Percentiles rank a stretch among this genome's conserved stretches.
Conservation (phyloP, 306 rosid genomes). For the Oxytropis ochrocephala region DNA sequence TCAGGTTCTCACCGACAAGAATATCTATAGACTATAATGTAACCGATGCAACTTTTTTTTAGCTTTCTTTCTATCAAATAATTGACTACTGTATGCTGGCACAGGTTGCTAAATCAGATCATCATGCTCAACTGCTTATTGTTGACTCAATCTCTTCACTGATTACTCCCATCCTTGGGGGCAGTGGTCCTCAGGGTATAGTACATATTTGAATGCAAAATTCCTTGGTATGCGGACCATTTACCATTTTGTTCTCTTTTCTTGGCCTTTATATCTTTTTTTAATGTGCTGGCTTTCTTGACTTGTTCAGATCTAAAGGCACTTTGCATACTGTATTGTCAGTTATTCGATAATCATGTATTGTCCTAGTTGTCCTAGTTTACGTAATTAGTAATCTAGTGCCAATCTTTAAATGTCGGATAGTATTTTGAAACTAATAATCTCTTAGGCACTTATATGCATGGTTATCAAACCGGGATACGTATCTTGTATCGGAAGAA, state of each 20-base stretch:
- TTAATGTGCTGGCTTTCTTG: slow-evolving; percentile 1
- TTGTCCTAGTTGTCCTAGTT: neutral
- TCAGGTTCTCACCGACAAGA: slow-evolving; percentile 45
- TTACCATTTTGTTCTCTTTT: slow-evolving; percentile 8
- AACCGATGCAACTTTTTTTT: slow-evolving; percentile 3
- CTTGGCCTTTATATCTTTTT: neutral
- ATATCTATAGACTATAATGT: neutral
- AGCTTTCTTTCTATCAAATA: slow-evolving; percentile 15
- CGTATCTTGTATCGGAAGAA: too few relatives aligned
- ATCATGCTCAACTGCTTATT: slow-evolving; percentile 56
- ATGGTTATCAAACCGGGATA: too few relatives aligned
- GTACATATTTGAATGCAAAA: slow-evolving; percentile 18
- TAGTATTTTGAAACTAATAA: neutral
- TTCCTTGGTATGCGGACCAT: slow-evolving; percentile 9
- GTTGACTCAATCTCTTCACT: slow-evolving; percentile 82
- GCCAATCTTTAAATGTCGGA: neutral
- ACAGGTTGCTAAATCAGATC: slow-evolving; percentile 41
- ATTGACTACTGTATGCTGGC: slow-evolving; percentile 21
- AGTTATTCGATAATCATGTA: neutral
- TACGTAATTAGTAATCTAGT: neutral
- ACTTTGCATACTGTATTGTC: neutral
- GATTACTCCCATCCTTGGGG: slow-evolving; percentile 80
- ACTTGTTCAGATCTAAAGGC: neutral
- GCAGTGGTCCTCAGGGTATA: slow-evolving; percentile 74
- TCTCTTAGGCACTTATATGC: neutral